Conservation (phyloP, 306 rosid genomes). For the Sindora glabra region DNA sequence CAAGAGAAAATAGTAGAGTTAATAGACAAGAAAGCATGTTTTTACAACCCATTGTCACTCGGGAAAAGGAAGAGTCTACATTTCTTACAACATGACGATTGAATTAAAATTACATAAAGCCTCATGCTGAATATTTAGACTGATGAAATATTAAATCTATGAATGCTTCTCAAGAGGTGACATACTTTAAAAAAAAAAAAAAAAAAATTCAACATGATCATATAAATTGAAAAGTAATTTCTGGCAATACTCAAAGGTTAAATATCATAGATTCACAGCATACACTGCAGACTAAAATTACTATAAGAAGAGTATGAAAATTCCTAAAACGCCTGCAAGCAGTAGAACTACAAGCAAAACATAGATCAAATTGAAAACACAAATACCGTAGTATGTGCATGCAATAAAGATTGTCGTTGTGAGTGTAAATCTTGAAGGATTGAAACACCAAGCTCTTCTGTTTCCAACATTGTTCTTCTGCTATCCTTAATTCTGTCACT, state of each 20-base stretch:
- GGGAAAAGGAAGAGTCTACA: neutral
- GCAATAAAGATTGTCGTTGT: constrained; percentile 86
- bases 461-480: constrained; percentile 92
- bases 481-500: constrained; percentile 73
- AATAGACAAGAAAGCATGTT: neutral
- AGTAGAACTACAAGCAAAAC: neutral
- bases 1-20: constrained; percentile 20
- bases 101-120: neutral
- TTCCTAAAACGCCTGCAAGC: neutral
- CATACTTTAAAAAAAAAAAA: neutral
- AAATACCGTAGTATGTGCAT: constrained; percentile 62
- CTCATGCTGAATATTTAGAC: neutral
- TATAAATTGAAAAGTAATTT: neutral
- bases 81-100: neutral
- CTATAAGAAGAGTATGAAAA: neutral
- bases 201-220: no score
- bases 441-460: constrained; percentile 97
- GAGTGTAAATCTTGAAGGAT: constrained; percentile 95
- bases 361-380: neutral
- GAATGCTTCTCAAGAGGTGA: neutral
- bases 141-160: neutral
- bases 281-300: neutral
- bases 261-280: neutral
- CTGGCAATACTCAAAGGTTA: neutral
- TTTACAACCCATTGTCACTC: neutral